These are phyloP conservation scores for Gamsiella multidivaricata DNA, from an alignment of 192 early-diverging fungal species.

Conservation along the genomic window DNA sequence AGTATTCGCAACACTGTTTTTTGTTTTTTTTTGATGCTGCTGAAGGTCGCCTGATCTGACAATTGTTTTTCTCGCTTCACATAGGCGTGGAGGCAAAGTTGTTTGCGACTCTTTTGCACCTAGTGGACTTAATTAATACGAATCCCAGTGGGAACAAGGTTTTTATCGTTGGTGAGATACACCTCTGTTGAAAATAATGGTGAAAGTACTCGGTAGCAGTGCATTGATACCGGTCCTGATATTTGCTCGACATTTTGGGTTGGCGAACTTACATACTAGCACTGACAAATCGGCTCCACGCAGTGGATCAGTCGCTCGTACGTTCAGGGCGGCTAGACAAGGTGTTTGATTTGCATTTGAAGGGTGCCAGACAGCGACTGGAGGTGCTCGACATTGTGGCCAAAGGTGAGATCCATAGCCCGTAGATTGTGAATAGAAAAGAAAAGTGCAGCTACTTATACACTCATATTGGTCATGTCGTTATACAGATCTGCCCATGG, in stretches of 20 bases:
- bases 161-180: constrained; percentile 59
- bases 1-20: no score
- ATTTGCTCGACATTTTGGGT: no score
- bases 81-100: constrained; percentile 58
- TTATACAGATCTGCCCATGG: constrained; percentile 61
- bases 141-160: constrained; percentile 20
- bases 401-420: constrained; percentile 32
- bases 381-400: constrained; percentile 55
- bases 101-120: constrained; percentile 49
- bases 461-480: background rate
- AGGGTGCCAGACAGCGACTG: constrained; percentile 55
- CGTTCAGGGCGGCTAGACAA: constrained; percentile 70
- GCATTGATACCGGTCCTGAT: background rate
- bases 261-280: no score
- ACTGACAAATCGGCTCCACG: constrained; percentile 63
- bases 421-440: background rate
- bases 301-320: constrained; percentile 59
- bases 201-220: background rate
- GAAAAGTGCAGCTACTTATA: background rate
- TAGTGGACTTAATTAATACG: constrained; percentile 58
- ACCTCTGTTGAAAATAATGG: background rate
- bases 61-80: background rate
- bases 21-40: background rate
- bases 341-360: constrained; percentile 61
- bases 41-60: background rate